Conservation (phyloP, 257 asterid species). For the Hygrophila difformis region DNA sequence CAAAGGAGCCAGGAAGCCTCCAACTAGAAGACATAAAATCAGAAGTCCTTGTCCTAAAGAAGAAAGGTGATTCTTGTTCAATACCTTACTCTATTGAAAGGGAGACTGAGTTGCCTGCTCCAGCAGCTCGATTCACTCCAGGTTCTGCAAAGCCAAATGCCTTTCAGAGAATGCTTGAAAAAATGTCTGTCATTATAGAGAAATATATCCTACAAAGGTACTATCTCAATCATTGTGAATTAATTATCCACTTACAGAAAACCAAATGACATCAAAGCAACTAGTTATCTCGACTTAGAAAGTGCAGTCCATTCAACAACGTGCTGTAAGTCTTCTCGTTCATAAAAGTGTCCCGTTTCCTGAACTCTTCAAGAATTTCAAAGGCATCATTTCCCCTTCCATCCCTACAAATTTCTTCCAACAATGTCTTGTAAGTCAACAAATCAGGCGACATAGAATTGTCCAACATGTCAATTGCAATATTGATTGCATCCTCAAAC, state of each 20-base stretch:
- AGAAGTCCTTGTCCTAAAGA: slow-evolving; percentile 2
- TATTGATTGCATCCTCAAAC: slow-evolving; percentile 55
- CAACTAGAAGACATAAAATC: not conserved
- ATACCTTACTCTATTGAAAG: too few species aligned
- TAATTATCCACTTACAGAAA: not conserved
- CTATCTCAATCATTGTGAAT: not conserved
- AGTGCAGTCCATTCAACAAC: slow-evolving; percentile 61
- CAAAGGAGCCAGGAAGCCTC: not conserved
- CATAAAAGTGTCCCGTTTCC: slow-evolving; percentile 67
- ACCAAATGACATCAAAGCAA: slow-evolving; percentile 2
- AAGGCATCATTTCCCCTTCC: slow-evolving; percentile 70
- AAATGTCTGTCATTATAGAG: too few species aligned
- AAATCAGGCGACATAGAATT: slow-evolving; percentile 66
- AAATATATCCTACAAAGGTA: too few species aligned
- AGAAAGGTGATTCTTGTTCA: not conserved
- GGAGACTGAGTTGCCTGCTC: too few species aligned
- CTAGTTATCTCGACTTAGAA: slow-evolving; percentile 33
- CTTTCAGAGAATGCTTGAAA: too few species aligned
- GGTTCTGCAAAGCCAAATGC: too few species aligned
- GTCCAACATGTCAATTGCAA: slow-evolving; percentile 51
- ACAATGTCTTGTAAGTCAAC: slow-evolving; percentile 63
- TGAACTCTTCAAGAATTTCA: slow-evolving; percentile 58
- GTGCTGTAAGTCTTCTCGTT: slow-evolving; percentile 62
- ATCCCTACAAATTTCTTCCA: slow-evolving; percentile 84
- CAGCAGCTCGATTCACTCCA: too few species aligned